These are phyloP conservation scores for Apophysomyces sp. DNA, from an alignment of 371 early-diverging fungal species.

Conservation along the genomic window DNA sequence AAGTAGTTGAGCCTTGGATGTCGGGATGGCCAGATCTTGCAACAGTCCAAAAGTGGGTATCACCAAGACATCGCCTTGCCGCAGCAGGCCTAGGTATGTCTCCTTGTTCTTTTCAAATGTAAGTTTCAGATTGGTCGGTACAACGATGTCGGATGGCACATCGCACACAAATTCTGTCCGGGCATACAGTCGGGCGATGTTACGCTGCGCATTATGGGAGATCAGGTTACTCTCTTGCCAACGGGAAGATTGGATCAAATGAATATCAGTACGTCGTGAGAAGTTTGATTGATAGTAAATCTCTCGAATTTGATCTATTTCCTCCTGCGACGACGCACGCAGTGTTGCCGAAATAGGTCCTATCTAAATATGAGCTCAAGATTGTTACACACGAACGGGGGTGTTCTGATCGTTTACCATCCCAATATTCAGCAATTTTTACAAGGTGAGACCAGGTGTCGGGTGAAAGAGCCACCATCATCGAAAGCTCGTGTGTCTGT, in stretches of 20 bases:
- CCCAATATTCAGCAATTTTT: conserved; percentile 38
- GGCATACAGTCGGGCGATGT: conserved; percentile 45
- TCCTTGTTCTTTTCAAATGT: conserved; percentile 36
- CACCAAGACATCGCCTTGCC: conserved; percentile 39
- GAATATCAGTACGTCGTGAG: conserved; percentile 31
- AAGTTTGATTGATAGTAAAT: conserved; percentile 23
- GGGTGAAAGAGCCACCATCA: conserved; percentile 34
- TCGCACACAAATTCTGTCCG: conserved; percentile 39
- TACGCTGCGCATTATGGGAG: conserved; percentile 48
- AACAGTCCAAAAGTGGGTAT: conserved; percentile 39
- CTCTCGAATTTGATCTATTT: not conserved
- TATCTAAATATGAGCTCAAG: not conserved
- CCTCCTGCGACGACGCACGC: conserved; percentile 29
- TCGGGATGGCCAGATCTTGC: conserved; percentile 18
- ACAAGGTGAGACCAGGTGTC: conserved; percentile 38
- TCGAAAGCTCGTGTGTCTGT: conserved; percentile 28
- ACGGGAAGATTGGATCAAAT: conserved; percentile 25
- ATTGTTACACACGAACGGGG: too few species aligned
- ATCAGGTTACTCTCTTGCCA: conserved; percentile 22
- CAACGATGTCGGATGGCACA: conserved; percentile 32
- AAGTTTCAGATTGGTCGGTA: conserved; percentile 33
- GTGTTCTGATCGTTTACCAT: conserved; percentile 24
- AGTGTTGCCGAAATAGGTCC: conserved; percentile 49
- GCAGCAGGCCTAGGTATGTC: conserved; percentile 25
- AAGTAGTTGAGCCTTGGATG: conserved; percentile 25